Evolutionary conservation across 2,329 filamentous ascomycete genomes (phyloP).

Genomic region (Colletotrichum spaethianum): DNA sequence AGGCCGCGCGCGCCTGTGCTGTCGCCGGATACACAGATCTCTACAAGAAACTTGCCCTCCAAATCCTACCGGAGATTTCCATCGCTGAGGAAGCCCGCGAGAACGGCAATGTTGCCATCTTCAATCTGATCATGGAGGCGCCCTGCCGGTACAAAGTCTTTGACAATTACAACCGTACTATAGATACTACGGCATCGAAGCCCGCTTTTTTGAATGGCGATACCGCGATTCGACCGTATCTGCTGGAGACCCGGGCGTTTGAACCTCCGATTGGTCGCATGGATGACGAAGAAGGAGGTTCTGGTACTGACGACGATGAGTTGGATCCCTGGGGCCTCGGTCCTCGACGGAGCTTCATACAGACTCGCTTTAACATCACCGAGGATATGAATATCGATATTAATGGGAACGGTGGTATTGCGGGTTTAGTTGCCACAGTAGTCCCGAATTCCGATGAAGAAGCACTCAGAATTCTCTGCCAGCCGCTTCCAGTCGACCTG

Average conservation of each 20-base stretch:
- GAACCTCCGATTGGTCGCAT: background rate
- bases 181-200: slow-evolving; percentile 36
- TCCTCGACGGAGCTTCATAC: background rate
- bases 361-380: slow-evolving; percentile 13
- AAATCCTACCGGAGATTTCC: slow-evolving; percentile 53
- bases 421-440: background rate
- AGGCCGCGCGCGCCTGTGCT: slow-evolving; percentile 58
- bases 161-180: slow-evolving; percentile 52
- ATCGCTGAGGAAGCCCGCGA: slow-evolving; percentile 57
- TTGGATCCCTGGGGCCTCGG: background rate
- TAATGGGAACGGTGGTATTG: background rate
- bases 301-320: slow-evolving; percentile 9
- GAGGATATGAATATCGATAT: slow-evolving; percentile 20
- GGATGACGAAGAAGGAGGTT: background rate
- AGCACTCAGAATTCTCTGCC: background rate
- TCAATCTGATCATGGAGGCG: slow-evolving; percentile 49
- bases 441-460: slow-evolving; percentile 1
- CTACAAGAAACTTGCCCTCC: slow-evolving; percentile 51
- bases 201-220: slow-evolving; percentile 14
- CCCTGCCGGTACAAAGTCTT: slow-evolving; percentile 50
- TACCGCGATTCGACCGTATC: background rate
- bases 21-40: slow-evolving; percentile 53
- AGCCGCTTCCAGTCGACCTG: slow-evolving; percentile 6
- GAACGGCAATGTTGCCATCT: slow-evolving; percentile 46
- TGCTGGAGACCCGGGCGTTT: slow-evolving; percentile 1